Evolutionary conservation across 2,329 filamentous ascomycete genomes (phyloP).

Genomic region (Talaromyces sp.): DNA sequence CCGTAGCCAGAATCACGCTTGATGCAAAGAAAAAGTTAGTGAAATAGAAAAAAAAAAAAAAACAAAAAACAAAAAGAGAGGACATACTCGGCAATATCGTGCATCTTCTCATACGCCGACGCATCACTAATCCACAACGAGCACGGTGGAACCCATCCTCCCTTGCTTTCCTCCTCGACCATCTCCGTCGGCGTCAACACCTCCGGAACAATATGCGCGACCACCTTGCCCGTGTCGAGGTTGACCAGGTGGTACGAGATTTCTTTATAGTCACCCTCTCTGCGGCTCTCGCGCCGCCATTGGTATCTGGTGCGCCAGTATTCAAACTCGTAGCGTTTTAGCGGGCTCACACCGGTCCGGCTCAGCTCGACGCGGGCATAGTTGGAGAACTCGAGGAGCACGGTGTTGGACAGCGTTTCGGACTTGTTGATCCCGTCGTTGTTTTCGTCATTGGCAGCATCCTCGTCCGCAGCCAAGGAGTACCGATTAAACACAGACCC

Average conservation of each 20-base stretch:
- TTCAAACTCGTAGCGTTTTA: slow-evolving; percentile 82
- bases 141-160: slow-evolving; percentile 86
- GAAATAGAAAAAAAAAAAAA: not conserved
- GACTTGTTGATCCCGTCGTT: slow-evolving; percentile 7
- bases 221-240: slow-evolving; percentile 57
- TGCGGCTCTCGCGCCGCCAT: slow-evolving; percentile 73
- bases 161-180: slow-evolving; percentile 67
- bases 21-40: no score
- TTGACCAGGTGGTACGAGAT: slow-evolving; percentile 78
- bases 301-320: slow-evolving; percentile 86
- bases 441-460: slow-evolving; percentile 8
- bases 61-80: not conserved
- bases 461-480: slow-evolving; percentile 28
- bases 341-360: slow-evolving; percentile 60
- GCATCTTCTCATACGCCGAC: slow-evolving; percentile 61
- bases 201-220: slow-evolving; percentile 84
- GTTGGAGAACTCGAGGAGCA: slow-evolving; percentile 93
- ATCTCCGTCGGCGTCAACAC: slow-evolving; percentile 67
- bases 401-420: slow-evolving; percentile 63
- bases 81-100: slow-evolving; percentile 83
- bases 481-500: slow-evolving; percentile 45
- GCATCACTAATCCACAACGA: slow-evolving; percentile 85
- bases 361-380: slow-evolving; percentile 87
- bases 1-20: slow-evolving; percentile 80
- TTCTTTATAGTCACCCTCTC: slow-evolving; percentile 58